phyloP scores from a whole-genome alignment of 345 rosid genomes.

The Clarkia xantiana region DNA sequence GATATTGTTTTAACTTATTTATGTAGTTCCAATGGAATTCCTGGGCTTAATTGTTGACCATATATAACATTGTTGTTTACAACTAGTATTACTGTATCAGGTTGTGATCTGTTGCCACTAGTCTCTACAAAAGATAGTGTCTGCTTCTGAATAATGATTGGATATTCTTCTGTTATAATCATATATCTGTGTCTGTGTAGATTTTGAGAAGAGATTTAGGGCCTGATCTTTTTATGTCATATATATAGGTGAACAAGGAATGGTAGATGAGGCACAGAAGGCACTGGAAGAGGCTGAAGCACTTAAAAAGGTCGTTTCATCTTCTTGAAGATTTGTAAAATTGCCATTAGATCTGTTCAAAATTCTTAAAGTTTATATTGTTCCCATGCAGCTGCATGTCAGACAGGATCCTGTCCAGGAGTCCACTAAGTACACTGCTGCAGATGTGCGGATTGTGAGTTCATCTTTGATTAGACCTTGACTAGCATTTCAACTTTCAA shows the following conservation, averaged over 20 bases:
- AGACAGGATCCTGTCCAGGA: slow-evolving; percentile 68
- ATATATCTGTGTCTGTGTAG: no score
- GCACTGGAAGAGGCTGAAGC: slow-evolving; percentile 99
- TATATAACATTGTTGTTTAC: no score
- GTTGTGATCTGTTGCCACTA: no score
- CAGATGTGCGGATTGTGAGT: slow-evolving; percentile 96
- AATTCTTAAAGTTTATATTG: neutral
- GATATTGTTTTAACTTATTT: neutral
- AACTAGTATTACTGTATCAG: no score
- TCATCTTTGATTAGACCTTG: neutral
- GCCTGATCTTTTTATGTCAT: neutral
- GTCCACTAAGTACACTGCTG: slow-evolving; percentile 83
- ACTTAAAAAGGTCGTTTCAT: slow-evolving; percentile 64
- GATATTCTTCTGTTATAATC: no score
- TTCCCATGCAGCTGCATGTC: slow-evolving; percentile 48
- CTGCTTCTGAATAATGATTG: no score
- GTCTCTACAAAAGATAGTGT: no score
- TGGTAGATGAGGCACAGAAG: slow-evolving; percentile 99
- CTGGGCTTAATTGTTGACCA: neutral
- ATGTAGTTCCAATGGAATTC: neutral
- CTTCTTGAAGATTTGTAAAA: slow-evolving; percentile 1
- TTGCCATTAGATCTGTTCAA: neutral
- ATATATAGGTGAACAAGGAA: slow-evolving; percentile 81
- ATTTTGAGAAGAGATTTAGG: neutral
- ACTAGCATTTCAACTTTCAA: neutral